Conservation (phyloP, 768 basidiomycete species). For the Boletus huronensis region DNA sequence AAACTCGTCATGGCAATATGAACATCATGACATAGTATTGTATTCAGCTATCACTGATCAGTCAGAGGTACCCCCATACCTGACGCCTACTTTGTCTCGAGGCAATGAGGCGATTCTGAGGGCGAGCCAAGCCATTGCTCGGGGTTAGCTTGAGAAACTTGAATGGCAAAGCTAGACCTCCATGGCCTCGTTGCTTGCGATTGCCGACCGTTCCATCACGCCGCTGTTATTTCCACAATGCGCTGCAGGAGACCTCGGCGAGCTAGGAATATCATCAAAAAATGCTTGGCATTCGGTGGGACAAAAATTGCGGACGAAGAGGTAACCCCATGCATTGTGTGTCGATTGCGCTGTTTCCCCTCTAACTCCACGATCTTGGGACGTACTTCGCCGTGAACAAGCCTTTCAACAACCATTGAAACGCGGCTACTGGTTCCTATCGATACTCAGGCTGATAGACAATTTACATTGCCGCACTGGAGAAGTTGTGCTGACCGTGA, state of each 20-base stretch:
- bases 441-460: not conserved
- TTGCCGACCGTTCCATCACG: not conserved
- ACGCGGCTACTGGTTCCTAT: not conserved
- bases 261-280: not conserved
- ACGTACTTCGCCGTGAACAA: not conserved
- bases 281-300: not conserved
- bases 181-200: not conserved
- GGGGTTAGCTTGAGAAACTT: slow-evolving; percentile 24
- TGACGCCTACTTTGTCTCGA: not conserved
- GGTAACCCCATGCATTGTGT: not conserved
- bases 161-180: not conserved
- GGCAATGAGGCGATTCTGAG: not conserved
- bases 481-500: no score
- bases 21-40: not conserved
- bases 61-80: not conserved
- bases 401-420: not conserved
- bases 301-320: not conserved
- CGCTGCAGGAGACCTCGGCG: not conserved
- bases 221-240: not conserved
- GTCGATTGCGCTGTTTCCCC: slow-evolving; percentile 5
- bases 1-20: slow-evolving; percentile 75
- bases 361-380: slow-evolving; percentile 16
- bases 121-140: not conserved
- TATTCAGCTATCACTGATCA: not conserved
- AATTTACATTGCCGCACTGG: not conserved